Evolutionary conservation across 495 filamentous ascomycete genomes (phyloP).

Genomic region (Evernia prunastri): DNA sequence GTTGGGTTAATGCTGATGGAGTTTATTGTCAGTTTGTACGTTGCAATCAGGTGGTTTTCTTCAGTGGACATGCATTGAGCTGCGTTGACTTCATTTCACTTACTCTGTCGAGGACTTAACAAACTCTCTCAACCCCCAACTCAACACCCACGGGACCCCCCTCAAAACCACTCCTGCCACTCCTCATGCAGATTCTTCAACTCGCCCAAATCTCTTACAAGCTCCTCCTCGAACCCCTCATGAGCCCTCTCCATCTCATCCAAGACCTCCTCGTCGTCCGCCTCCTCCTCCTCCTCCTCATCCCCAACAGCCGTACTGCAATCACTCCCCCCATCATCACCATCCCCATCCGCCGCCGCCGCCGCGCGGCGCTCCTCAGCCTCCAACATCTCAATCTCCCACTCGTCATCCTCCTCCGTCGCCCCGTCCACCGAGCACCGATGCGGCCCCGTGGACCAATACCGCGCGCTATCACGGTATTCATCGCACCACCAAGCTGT

Average conservation of each 20-base stretch:
- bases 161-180: not conserved
- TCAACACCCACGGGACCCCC: too few species aligned
- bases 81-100: too few species aligned
- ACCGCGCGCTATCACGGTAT: not conserved
- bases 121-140: too few species aligned
- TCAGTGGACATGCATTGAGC: not conserved
- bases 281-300: too few species aligned
- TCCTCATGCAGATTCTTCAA: not conserved
- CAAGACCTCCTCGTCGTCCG: not conserved
- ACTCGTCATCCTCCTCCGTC: not conserved
- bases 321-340: not conserved
- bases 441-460: not conserved
- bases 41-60: constrained; percentile 4
- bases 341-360: not conserved
- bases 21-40: constrained; percentile 5
- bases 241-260: not conserved
- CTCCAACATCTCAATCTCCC: not conserved
- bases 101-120: too few species aligned
- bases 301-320: not conserved
- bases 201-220: not conserved
- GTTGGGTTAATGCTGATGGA: constrained; percentile 21
- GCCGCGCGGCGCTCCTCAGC: too few species aligned
- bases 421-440: not conserved
- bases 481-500: not conserved
- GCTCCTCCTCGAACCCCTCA: not conserved